A percentile compares a stretch with the other conserved stretches of the same genome.
Conservation (phyloP, 306 rosid genomes). For the Casuarina glauca region DNA sequence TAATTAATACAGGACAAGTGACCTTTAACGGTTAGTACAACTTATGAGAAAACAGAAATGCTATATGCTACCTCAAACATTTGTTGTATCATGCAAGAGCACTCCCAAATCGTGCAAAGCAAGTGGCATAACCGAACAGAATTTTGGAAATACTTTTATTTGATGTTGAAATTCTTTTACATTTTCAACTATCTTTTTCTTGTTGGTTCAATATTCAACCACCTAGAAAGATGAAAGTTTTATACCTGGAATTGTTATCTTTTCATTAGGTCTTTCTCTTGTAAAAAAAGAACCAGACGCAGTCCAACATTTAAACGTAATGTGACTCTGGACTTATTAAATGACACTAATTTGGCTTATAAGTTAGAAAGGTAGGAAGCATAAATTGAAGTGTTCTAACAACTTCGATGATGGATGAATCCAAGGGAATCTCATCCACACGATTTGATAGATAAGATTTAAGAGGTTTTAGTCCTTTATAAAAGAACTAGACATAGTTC, state of each 20-base stretch:
- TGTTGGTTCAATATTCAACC: neutral
- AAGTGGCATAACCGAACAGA: neutral
- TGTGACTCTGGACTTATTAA: neutral
- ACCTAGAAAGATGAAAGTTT: neutral
- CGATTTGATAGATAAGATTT: too few species aligned
- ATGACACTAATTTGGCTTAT: neutral
- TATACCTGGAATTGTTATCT: neutral
- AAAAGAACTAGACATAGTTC: too few species aligned
- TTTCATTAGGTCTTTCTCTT: neutral
- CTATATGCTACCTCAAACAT: neutral
- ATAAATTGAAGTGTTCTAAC: neutral
- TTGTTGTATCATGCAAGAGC: neutral
- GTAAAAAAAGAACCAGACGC: neutral
- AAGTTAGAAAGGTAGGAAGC: neutral
- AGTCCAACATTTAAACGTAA: neutral
- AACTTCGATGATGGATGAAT: neutral
- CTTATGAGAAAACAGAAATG: neutral
- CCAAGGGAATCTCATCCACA: neutral
- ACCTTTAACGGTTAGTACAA: neutral
- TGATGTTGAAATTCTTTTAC: neutral
- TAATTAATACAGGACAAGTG: neutral
- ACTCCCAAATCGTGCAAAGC: neutral
- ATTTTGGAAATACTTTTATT: neutral
- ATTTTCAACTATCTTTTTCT: neutral
- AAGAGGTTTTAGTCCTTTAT: too few species aligned